Base-by-base conservation (phyloP, 768 basidiomycete species). In the Botryobasidium botryosum region DNA sequence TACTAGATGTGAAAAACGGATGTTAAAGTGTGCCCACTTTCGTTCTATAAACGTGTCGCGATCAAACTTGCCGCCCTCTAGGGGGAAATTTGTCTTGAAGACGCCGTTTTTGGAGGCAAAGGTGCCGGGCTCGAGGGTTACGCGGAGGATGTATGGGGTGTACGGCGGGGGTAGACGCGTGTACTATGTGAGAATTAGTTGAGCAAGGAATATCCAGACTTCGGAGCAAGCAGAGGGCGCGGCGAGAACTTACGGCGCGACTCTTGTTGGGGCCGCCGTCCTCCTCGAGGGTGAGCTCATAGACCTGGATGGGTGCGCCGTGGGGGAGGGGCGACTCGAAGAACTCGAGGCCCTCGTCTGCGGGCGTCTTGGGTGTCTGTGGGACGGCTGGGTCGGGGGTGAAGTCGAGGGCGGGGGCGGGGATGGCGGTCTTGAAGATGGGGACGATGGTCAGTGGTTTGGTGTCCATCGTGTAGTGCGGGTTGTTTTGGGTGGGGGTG, bases 1-100 rank as follows among this genome's bases (percentile, higher is more conserved):
- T 18, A 10, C 12, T 21, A 20, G 29, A 48, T 7, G 18, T 29
- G 31, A 12, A 13, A 17, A 15, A 28, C 18, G 35, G 17, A n/a
- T 20, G 32, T 17, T 24, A 47, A 42, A 40, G 44, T 13, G 35
- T 31, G 62, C 81, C 56, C 61, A 88, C 92, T 63, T 77, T 57
- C 84, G 69, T 59, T 87, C 70, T 2, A 75, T 67, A 57, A 81
- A 85, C 40, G 62, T 69, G 49, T 78, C 74, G 24, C 94, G 72
- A 35, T 73, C 72, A 58, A 96, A 97, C 17, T 59, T 62, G 27
- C 88, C 87, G 3, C 91, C 92, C 53, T 97, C 84, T 5, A 99
- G 70, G 1, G 94, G 94, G 55, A 97, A 96, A 59, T 97, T 96
- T 47, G 90, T 92, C 65, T 80, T 87, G 61, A 99, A 83, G 1